A percentile compares a stretch with the other conserved stretches of the same genome.
phyloP scores from a whole-genome alignment of 2,329 filamentous ascomycete species.

The Exophiala sideris region DNA sequence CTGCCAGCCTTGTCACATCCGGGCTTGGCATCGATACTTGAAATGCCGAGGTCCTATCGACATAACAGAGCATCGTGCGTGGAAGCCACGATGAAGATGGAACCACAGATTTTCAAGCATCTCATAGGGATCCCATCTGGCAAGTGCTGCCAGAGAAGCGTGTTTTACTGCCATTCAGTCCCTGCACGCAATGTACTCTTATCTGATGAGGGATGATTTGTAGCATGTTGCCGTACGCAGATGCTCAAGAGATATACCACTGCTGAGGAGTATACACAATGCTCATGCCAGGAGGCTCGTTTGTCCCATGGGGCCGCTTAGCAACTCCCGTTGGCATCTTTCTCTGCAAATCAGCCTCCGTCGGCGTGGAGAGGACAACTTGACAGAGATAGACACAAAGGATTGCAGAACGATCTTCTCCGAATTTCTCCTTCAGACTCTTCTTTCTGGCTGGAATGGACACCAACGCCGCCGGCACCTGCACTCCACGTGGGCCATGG shows the following conservation, averaged over 20 bases:
- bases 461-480: slow-evolving; percentile 6
- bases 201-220: too few relatives aligned
- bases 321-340: not conserved
- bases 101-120: too few relatives aligned
- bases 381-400: slow-evolving; percentile 8
- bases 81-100: too few relatives aligned
- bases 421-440: slow-evolving; percentile 6
- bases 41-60: too few relatives aligned
- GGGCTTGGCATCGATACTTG: too few relatives aligned
- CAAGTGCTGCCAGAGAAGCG: too few relatives aligned
- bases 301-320: not conserved
- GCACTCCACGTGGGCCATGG: slow-evolving; percentile 1
- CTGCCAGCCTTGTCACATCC: too few relatives aligned
- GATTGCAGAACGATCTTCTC: not conserved
- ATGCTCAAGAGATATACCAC: slow-evolving; percentile 1
- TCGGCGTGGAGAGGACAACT: slow-evolving; percentile 6
- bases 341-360: not conserved
- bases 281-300: slow-evolving; percentile 7
- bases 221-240: too few relatives aligned
- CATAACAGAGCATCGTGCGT: too few relatives aligned
- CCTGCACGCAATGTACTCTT: too few relatives aligned
- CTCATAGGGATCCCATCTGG: too few relatives aligned
- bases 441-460: slow-evolving; percentile 3
- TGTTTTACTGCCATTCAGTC: too few relatives aligned
- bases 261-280: slow-evolving; percentile 7